phyloP scores from a whole-genome alignment of 2,329 filamentous ascomycete species.

The Cephalotrichum gorgonifer region DNA sequence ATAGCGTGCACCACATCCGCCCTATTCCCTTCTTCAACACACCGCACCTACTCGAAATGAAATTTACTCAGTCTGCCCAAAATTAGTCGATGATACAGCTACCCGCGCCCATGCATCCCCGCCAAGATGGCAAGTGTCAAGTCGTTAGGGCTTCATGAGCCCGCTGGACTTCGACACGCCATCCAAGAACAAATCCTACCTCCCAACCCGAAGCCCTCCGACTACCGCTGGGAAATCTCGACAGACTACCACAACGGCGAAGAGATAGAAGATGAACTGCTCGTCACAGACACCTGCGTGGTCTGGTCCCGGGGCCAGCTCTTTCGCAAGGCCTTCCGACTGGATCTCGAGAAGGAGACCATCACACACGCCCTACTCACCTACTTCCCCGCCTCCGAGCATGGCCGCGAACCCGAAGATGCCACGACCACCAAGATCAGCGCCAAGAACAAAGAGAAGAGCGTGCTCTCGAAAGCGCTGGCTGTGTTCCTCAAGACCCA shows the following conservation, averaged over 20 bases:
- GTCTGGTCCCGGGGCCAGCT: conserved; percentile 84
- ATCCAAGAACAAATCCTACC: conserved; percentile 70
- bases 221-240: conserved; percentile 67
- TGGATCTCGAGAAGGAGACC: conserved; percentile 76
- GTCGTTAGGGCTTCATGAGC: conserved; percentile 85
- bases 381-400: conserved; percentile 56
- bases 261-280: conserved; percentile 63
- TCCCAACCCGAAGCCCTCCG: conserved; percentile 49
- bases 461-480: conserved; percentile 52
- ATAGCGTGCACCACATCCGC: no score
- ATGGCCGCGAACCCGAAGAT: conserved; percentile 14
- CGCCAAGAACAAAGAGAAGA: conserved; percentile 9
- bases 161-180: conserved; percentile 72
- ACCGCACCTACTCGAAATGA: no score
- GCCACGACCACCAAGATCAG: conserved; percentile 5
- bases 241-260: conserved; percentile 27
- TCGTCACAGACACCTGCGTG: conserved; percentile 65
- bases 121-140: conserved; percentile 75
- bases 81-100: neutral
- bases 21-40: no score
- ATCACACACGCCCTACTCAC: conserved; percentile 82
- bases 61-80: no score
- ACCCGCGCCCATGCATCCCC: neutral
- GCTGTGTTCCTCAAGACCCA: conserved; percentile 90
- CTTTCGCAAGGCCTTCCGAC: conserved; percentile 76